Base-by-base conservation (phyloP, 164 flowering plant genomes). In the Stephania yunnanensis region DNA sequence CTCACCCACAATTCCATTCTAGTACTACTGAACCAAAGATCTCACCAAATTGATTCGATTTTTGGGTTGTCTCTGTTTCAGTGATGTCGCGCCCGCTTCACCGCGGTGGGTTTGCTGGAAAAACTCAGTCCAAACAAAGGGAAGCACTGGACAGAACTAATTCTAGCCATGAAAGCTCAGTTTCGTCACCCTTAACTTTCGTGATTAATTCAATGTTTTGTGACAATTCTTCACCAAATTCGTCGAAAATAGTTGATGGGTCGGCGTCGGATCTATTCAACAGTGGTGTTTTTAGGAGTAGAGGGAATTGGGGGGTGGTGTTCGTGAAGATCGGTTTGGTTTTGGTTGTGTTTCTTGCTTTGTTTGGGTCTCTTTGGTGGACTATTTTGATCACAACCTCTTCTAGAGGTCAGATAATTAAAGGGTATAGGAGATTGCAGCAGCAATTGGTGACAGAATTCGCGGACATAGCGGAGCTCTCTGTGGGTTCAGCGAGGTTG, bases 331-430 rank as follows among this genome's bases (percentile, higher is more conserved):
- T 84, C 42, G 84, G 95, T 85, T 85, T 96, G 77, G 83, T 89
- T 68, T 45, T 88, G 58, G 84, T 92, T 68, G 85, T 90, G 29
- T 68, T 92, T 79, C 84, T 89, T 78, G 97, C 99, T 68, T 81
- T 96, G 75, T 83, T 85, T 74, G 93, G 94, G 44, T 94, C 98
- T 10, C 86, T 92, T 73, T 92, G 92, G 97, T 96, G 98, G 99
- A 87, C 97, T 7, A 72, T 96, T 20, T 86, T 92, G 64, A 89
- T 94, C 70, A 87, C 97, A 3, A 79, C 86, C 1, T 72, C 86
- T 3, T 86, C 98, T 0, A 90, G 93, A 80, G 87, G 87, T 71
- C 82, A 85, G 15, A 84, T 89, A 71, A 78, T 73, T 71, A 91
- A 76, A 74, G 86, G 87, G 68, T 92, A 94, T 76, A 88, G 95